A percentile compares a stretch with the other conserved stretches of the same genome.
Conservation (phyloP, 257 asterid genomes). For the Solanum virginianum region DNA sequence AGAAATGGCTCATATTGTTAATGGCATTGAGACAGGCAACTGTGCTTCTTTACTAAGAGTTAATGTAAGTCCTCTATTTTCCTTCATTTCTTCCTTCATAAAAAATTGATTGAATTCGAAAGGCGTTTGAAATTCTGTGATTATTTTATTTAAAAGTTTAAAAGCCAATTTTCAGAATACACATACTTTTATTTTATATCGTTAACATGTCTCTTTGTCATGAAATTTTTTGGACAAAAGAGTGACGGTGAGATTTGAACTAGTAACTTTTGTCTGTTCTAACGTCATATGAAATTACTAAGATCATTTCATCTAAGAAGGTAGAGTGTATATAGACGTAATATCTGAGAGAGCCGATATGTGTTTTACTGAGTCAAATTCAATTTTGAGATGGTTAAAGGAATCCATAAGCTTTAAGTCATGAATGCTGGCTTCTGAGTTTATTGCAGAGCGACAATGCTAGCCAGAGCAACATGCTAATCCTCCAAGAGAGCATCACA, state of each 20-base stretch:
- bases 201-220: background rate
- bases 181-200: background rate
- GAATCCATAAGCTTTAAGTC: background rate
- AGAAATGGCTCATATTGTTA: constrained; percentile 21
- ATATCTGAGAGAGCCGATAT: too few relatives aligned
- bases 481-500: constrained; percentile 32
- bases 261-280: background rate
- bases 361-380: too few relatives aligned
- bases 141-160: background rate
- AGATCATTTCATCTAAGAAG: background rate
- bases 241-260: background rate
- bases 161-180: background rate
- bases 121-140: too few relatives aligned
- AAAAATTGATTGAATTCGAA: background rate
- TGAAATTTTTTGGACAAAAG: too few relatives aligned
- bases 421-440: background rate
- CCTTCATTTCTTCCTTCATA: background rate
- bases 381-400: too few relatives aligned
- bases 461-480: constrained; percentile 8
- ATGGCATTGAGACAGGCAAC: constrained; percentile 22
- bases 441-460: constrained; percentile 5
- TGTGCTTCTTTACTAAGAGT: constrained; percentile 19
- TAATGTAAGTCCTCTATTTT: constrained; percentile 1
- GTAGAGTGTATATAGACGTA: too few relatives aligned
- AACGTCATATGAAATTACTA: background rate